These are phyloP conservation scores for Penicillium concentricum DNA, from an alignment of 2,329 filamentous ascomycete genomes.

Conservation along the genomic window DNA sequence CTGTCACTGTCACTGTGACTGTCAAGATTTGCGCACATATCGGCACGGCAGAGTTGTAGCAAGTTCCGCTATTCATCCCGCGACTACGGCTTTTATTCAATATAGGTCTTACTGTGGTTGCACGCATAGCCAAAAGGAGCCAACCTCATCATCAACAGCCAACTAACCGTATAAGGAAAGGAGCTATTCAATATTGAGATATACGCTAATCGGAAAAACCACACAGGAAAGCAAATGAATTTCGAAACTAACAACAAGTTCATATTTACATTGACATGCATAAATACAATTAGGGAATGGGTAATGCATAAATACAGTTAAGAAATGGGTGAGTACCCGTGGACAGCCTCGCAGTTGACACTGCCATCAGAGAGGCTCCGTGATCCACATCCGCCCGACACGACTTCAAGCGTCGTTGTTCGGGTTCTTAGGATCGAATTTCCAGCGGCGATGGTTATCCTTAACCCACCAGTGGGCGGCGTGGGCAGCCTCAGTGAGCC, in stretches of 20 bases:
- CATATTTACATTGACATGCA: not conserved
- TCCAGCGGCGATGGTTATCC: conserved; percentile 30
- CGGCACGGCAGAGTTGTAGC: too few relatives aligned
- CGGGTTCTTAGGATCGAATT: conserved; percentile 12
- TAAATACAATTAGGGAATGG: not conserved
- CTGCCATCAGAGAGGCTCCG: not conserved
- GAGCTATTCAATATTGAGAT: too few relatives aligned
- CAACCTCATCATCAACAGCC: too few relatives aligned
- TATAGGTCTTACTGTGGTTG: too few relatives aligned
- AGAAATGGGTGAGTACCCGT: too few relatives aligned
- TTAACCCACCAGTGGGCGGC: conserved; percentile 42
- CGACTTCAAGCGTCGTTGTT: not conserved
- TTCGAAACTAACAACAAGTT: not conserved
- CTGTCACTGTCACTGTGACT: too few relatives aligned
- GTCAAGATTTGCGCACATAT: not conserved
- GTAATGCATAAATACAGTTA: not conserved
- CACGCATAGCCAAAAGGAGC: too few relatives aligned
- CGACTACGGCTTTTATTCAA: too few relatives aligned
- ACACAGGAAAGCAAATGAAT: not conserved
- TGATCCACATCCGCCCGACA: not conserved
- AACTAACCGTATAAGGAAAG: too few relatives aligned
- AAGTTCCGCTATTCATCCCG: too few relatives aligned
- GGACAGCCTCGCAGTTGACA: not conserved
- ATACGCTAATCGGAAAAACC: too few relatives aligned
- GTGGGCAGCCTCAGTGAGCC: conserved; percentile 37